Base-by-base conservation (phyloP, 306 rosid genomes). In the Castanea mollissima region DNA sequence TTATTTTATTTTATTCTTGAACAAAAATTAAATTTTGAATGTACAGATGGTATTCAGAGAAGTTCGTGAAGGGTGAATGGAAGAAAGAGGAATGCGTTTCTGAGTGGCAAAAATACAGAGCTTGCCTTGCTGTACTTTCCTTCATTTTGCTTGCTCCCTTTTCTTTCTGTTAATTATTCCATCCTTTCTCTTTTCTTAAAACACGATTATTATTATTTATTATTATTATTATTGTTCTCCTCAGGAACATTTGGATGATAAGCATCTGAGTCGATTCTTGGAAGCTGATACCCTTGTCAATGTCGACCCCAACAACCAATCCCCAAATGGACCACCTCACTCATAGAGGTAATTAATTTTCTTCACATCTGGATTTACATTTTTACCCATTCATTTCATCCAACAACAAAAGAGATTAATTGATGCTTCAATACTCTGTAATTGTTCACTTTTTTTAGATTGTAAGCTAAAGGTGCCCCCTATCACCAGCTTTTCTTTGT, bases 101-200 rank as follows among this genome's bases (percentile, higher is more conserved):
- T 6, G 97, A 92, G 74, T 91, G 99, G 99, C 82, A 86, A 64
- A 89, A 91, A 52, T 95, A 93, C 92, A 84, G 88, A 81, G 90
- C 98, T 62, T 93, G 97, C 81, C 93, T 95, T 27, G 89, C 92
- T 51, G 98, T 92, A 82, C 49, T 2, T 29, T 78, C 74, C 76
- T 27, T 64, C 49, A 64, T 52, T 27, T 3, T 18, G n/a, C 27
- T 25, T 25, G 27, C 65, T 76, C 9, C 1, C 5, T 54, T 38
- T 75, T 9, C 64, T 10, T 75, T 20, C 2, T 1, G 81, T 20
- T 2, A 29, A 56, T 32, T 63, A 55, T 51, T 31, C 20, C 12
- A 14, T 74, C 25, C 5, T 9, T 3, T 69, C 46, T 38, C 1
- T 25, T 27, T 35, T 35, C n/a, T 18, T n/a, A 5, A 35, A 25